Percentiles rank a stretch among this genome's conserved stretches.
These are phyloP conservation scores for Solidago caesia DNA, from an alignment of 129 eudicot species.

Conservation along the genomic window DNA sequence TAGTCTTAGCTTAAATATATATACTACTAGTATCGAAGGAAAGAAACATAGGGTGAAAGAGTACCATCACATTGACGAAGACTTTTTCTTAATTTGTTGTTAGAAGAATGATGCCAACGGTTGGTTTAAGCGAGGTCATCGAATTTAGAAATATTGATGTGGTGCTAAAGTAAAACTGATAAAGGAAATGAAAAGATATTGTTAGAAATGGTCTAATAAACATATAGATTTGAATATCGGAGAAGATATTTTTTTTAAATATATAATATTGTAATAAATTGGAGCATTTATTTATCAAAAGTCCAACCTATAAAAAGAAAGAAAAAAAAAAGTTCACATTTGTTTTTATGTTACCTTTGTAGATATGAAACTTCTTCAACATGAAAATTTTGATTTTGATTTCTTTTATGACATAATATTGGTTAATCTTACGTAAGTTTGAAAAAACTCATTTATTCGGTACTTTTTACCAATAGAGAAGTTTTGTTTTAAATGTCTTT, in stretches of 20 bases:
- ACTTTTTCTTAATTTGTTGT: slow-evolving; percentile 6
- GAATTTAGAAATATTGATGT: no score
- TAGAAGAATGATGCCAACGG: neutral
- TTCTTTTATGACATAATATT: no score
- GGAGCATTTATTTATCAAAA: neutral
- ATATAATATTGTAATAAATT: neutral
- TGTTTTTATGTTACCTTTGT: neutral
- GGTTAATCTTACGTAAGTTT: no score
- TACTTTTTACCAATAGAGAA: no score
- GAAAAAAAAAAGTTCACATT: neutral
- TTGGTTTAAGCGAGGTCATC: no score
- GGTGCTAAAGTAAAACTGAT: no score
- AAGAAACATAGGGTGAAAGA: neutral
- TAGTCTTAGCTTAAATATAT: neutral
- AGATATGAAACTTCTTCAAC: no score
- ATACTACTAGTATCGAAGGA: neutral
- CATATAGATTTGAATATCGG: neutral
- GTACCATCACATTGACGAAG: slow-evolving; percentile 19
- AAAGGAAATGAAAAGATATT: no score
- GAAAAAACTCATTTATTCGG: no score
- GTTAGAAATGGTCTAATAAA: neutral
- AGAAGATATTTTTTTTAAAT: neutral
- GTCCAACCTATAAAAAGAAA: neutral
- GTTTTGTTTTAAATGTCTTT: no score
- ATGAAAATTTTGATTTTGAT: no score